Evolutionary conservation across 805 yeast species (phyloP).

Genomic region (Starmera amethionina): DNA sequence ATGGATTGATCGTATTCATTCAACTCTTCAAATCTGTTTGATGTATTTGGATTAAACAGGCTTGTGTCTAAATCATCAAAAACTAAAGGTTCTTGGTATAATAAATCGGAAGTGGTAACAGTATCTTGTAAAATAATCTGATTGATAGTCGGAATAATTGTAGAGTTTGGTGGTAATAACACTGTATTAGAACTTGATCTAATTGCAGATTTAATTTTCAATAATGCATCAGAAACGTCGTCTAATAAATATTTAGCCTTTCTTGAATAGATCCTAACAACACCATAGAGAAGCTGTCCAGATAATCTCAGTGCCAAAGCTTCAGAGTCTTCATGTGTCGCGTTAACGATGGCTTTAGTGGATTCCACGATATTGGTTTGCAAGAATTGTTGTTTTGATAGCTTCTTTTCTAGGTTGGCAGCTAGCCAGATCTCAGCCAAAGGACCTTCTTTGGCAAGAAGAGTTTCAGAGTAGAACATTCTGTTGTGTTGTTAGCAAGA

Average conservation of each 20-base stretch:
- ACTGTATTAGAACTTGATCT: constrained; percentile 34
- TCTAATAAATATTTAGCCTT: constrained; percentile 77
- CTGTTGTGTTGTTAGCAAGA: neutral
- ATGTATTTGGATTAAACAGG: constrained; percentile 1
- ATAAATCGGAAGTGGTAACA: constrained; percentile 66
- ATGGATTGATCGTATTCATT: constrained; percentile 43
- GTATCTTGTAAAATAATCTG: constrained; percentile 64
- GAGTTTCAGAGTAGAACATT: constrained; percentile 42
- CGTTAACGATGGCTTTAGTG: constrained; percentile 50
- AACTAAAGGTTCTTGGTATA: constrained; percentile 51
- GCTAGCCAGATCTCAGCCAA: constrained; percentile 90
- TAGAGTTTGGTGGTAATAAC: constrained; percentile 49
- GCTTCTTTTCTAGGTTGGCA: constrained; percentile 73
- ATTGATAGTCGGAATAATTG: constrained; percentile 49
- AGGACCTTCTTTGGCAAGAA: constrained; percentile 67
- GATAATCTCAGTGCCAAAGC: constrained; percentile 73
- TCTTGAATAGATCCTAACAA: constrained; percentile 76
- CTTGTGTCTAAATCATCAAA: constrained; percentile 16
- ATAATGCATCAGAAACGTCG: constrained; percentile 70
- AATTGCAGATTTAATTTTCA: constrained; percentile 63
- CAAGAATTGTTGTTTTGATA: constrained; percentile 61
- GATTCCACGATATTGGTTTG: constrained; percentile 64
- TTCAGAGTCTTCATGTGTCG: constrained; percentile 30
- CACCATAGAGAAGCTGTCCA: constrained; percentile 80
- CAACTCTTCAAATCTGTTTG: constrained; percentile 2